Evolutionary conservation across 441 rosid genomes (phyloP), one percentile per base, ranked within the genome.

Genomic region (Raphanus hybrid): DNA sequence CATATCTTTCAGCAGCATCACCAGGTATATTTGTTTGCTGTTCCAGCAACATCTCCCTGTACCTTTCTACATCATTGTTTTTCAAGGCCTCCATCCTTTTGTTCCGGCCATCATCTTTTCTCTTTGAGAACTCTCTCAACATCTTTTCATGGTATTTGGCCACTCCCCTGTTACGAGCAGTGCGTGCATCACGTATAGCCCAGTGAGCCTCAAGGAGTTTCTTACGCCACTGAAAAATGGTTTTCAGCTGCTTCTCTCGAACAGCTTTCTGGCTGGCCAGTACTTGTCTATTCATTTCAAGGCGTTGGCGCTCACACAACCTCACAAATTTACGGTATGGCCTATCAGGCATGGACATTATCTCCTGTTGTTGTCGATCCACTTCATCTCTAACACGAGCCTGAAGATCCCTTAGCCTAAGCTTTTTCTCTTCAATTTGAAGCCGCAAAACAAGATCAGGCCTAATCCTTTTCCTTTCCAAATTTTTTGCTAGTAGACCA

Each of bases 11-110:
- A 10, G 98, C 90, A 81, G 97, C 99, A 70, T 90, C 99, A 52
- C 99, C 99, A 12, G 87, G 81, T 34, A 94, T 82, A 82, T 79
- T 90, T 35, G 99, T 23, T 23, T 23, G 26, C 26, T 23, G 26
- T 23, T 23, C 26, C 26, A 23, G 26, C 26, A 23, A 23, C 99
- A 97, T 97, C 83, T 97, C 98, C 84, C 99, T 87, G 75, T 97
- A 97, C 84, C 99, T 88, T 87, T 94, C 99, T 52, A 94, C 99
- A 73, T 97, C 99, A 87, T 97, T 97, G 82, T 97, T 97, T 88
- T 97, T 97, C 88, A 97, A 84, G 65, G 99, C 99, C 82, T 97
- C 99, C 99, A 97, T 97, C 82, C 99, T 88, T 88, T 84, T 97
- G 80, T 90, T 94, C 74, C 99, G 85, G 76, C 88, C 99, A 80